phyloP scores from a whole-genome alignment of 176 grass and related monocot species.

The Raddia distichophylla region DNA sequence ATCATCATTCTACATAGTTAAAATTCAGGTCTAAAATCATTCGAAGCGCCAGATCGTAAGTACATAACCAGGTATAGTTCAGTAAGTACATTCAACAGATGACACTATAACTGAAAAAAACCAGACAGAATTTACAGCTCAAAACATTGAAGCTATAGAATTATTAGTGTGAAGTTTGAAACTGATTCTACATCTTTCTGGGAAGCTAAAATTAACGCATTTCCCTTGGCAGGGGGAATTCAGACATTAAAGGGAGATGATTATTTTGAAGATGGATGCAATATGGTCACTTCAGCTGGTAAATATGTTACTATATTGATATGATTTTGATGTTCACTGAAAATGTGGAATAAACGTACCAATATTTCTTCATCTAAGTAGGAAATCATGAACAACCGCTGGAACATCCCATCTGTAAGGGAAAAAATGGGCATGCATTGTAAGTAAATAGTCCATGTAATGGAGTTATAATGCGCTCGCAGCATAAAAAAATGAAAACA shows the following conservation, averaged over 20 bases:
- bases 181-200: neutral
- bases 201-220: neutral
- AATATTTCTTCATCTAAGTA: constrained; percentile 99
- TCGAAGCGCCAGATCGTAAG: neutral
- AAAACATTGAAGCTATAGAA: neutral
- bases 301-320: neutral
- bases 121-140: neutral
- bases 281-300: neutral
- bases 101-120: neutral
- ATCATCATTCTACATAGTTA: neutral
- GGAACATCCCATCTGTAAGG: constrained; percentile 65
- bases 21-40: constrained; percentile 12
- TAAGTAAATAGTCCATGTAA: constrained; percentile 3
- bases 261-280: neutral
- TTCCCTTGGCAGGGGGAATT: neutral
- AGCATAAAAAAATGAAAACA: neutral
- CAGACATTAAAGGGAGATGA: neutral
- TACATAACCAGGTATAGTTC: constrained; percentile 20
- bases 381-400: constrained; percentile 96
- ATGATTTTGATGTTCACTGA: neutral
- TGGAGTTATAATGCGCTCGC: neutral
- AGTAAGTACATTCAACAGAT: neutral
- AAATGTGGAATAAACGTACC: constrained; percentile 60
- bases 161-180: neutral
- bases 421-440: neutral